These are phyloP conservation scores for Ceratobasidium sp. DNA, from an alignment of 1,284 basidiomycete genomes.

Conservation along the genomic window DNA sequence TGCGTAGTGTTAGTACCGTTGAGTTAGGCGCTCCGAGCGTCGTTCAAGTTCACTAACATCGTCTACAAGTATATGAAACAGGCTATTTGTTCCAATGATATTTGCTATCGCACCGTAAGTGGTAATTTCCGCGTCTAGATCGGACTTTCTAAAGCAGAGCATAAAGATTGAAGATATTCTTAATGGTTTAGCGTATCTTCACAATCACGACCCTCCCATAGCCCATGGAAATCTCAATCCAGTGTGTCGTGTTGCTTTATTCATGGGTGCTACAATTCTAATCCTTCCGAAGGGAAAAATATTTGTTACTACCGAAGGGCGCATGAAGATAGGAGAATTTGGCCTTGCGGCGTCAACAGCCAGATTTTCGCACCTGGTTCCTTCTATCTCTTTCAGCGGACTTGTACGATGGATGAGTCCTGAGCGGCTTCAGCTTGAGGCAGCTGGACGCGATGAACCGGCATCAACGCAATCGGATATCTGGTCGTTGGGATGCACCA, in stretches of 20 bases:
- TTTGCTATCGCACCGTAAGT: neutral
- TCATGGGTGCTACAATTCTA: neutral
- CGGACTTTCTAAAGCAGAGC: neutral
- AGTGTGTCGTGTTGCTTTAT: neutral
- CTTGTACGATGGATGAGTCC: conserved; percentile 10
- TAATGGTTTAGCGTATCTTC: conserved; percentile 29
- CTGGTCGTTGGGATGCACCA: conserved; percentile 4
- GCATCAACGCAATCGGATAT: neutral
- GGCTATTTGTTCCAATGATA: neutral
- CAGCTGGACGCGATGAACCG: neutral
- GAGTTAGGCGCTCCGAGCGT: neutral
- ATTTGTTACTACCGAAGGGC: neutral
- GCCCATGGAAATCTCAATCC: conserved; percentile 38
- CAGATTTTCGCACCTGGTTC: conserved; percentile 3
- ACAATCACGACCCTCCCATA: conserved; percentile 24
- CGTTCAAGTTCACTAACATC: neutral
- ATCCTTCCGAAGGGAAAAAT: conserved; percentile 3
- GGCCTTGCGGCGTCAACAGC: neutral
- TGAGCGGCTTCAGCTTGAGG: neutral
- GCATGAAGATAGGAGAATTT: conserved; percentile 8
- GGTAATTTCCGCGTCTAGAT: neutral
- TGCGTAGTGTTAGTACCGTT: neutral
- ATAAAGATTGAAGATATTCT: conserved; percentile 4
- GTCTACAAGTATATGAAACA: neutral
- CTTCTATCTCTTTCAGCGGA: neutral